Conservation (phyloP, 2,329 filamentous ascomycete genomes). For the Elsinoe arachidis region DNA sequence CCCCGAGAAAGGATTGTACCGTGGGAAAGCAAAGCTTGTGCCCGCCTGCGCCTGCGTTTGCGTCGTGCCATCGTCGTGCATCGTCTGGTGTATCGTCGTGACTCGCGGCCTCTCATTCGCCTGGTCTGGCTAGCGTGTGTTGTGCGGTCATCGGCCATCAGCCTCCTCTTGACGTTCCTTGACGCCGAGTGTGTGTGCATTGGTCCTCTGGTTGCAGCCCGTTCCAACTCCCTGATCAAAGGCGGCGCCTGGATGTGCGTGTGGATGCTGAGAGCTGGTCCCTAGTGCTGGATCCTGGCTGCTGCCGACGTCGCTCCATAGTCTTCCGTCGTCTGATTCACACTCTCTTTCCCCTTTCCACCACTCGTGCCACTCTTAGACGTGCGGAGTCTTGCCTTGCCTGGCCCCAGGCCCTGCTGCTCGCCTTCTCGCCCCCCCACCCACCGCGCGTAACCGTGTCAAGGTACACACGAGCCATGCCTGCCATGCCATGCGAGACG, state of each 20-base stretch:
- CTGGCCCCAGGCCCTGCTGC: background rate
- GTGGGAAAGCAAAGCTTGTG: slow-evolving; percentile 9
- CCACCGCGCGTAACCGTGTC: slow-evolving; percentile 13
- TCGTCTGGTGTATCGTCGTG: slow-evolving; percentile 4
- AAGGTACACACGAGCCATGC: slow-evolving; percentile 4
- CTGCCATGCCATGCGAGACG: slow-evolving; percentile 13
- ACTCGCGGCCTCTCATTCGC: slow-evolving; percentile 12
- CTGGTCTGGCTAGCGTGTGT: background rate
- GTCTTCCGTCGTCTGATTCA: slow-evolving; percentile 10
- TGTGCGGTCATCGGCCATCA: slow-evolving; percentile 14
- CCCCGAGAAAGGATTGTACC: slow-evolving; percentile 2
- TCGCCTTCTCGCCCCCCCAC: slow-evolving; percentile 4
- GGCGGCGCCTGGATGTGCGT: too few relatives aligned
- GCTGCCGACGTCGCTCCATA: slow-evolving; percentile 6
- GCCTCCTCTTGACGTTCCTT: slow-evolving; percentile 1
- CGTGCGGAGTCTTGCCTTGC: slow-evolving; percentile 4
- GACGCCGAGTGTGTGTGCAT: background rate
- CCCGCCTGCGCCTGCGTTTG: slow-evolving; percentile 13
- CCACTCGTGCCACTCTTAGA: background rate
- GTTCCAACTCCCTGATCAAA: background rate
- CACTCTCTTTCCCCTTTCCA: slow-evolving; percentile 11
- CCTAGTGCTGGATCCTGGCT: slow-evolving; percentile 2
- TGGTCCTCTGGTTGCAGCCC: background rate
- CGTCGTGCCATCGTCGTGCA: slow-evolving; percentile 6
- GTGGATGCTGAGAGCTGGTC: background rate